phyloP scores from a whole-genome alignment of 2,329 filamentous ascomycete genomes.

The Colletotrichum tofieldiae region DNA sequence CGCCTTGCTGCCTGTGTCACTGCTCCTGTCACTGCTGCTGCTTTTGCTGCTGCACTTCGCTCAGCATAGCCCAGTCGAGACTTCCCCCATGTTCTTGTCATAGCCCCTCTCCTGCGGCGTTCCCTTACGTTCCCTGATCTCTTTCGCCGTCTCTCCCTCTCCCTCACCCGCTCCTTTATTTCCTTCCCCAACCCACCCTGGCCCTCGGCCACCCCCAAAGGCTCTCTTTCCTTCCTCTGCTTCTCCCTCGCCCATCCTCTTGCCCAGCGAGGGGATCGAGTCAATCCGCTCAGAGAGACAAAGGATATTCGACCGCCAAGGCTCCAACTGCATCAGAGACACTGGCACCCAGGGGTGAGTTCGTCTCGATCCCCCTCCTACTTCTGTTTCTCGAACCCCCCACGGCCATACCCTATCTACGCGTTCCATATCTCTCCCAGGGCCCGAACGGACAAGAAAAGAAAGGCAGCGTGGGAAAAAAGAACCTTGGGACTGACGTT shows the following conservation, averaged over 20 bases:
- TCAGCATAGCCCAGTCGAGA: constrained; percentile 26
- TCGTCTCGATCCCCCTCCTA: not conserved
- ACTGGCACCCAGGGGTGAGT: not conserved
- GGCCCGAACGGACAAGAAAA: not conserved
- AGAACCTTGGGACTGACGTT: constrained; percentile 24
- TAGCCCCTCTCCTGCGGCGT: constrained; percentile 44
- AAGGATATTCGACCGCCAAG: constrained; percentile 1
- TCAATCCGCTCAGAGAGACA: constrained; percentile 1
- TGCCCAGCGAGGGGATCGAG: constrained; percentile 5
- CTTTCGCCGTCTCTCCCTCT: not conserved
- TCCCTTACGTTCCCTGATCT: not conserved
- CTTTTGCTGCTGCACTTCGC: constrained; percentile 11
- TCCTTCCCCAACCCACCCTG: not conserved
- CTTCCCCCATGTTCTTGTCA: constrained; percentile 54
- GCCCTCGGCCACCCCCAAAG: not conserved
- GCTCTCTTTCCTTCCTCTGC: not conserved
- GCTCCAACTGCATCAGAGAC: constrained; percentile 5
- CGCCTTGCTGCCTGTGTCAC: not conserved
- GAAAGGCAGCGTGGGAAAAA: constrained; percentile 3
- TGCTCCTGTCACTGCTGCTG: constrained; percentile 2
- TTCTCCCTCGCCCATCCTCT: constrained; percentile 1
- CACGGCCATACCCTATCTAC: not conserved
- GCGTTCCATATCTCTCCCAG: not conserved
- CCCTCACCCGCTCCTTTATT: constrained; percentile 9
- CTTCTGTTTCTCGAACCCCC: constrained; percentile 6